phyloP scores from a whole-genome alignment of 176 grass and related monocot species.

The Pharus latifolius region DNA sequence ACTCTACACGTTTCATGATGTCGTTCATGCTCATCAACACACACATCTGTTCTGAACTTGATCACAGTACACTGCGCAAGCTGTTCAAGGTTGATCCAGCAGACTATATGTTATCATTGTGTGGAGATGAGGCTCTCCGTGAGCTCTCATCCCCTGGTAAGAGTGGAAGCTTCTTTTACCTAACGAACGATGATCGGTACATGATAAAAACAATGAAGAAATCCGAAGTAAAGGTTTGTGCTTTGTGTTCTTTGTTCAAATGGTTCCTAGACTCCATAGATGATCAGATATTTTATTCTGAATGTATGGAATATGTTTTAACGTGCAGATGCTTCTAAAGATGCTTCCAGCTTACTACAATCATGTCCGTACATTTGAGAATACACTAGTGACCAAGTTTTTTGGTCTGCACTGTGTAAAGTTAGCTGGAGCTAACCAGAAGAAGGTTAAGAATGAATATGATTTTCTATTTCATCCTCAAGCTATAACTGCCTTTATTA shows the following conservation, averaged over 20 bases:
- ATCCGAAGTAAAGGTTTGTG: conserved; percentile 70
- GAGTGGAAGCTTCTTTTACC: conserved; percentile 95
- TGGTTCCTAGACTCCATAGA: not conserved
- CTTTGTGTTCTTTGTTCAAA: conserved; percentile 5
- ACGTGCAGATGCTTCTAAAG: conserved; percentile 67
- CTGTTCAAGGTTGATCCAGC: conserved; percentile 90
- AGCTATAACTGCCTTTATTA: not conserved
- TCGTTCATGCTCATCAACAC: not conserved
- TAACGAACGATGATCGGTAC: conserved; percentile 74
- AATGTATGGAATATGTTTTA: not conserved
- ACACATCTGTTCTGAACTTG: conserved; percentile 20
- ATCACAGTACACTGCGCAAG: conserved; percentile 62
- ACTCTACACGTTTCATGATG: not conserved
- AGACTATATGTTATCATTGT: conserved; percentile 89
- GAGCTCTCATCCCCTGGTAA: conserved; percentile 90
- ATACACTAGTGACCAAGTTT: conserved; percentile 84
- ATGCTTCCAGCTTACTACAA: conserved; percentile 92
- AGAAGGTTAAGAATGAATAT: conserved; percentile 55
- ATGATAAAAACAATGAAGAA: conserved; percentile 99
- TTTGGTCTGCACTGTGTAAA: conserved; percentile 88
- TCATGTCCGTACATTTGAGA: conserved; percentile 64
- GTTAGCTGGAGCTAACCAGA: conserved; percentile 61
- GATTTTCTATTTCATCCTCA: not conserved
- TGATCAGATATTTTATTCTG: not conserved
- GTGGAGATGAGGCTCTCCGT: conserved; percentile 78